Evolutionary conservation across 2,329 filamentous ascomycete species (phyloP), one percentile per base, ranked within the genome.

Genomic region (Ascochyta viciae-villosae): DNA sequence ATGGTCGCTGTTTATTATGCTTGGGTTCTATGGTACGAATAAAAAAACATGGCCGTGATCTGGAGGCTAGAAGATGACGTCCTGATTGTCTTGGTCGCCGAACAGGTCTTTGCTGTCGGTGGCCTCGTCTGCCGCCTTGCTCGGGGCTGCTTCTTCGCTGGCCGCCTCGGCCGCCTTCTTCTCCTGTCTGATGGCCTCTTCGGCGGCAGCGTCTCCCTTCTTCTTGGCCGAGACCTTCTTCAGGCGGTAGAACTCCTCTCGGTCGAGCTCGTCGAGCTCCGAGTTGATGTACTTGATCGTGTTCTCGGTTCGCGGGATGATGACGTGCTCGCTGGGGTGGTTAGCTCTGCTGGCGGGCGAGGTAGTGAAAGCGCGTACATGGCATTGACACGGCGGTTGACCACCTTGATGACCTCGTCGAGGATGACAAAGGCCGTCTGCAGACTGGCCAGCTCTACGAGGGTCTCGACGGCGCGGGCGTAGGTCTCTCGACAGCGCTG

Each of bases 231-330:
- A 89, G 74, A 95, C 84, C 83, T 99, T 99, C 81, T 99, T 99
- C 73, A 99, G 79, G 64, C 95, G 85, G 79, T 97, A 99, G 77
- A 99, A 99, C 75, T 99, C 95, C 76, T 98, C 95, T 82, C 95
- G 87, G 78, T 98, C 96, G 46, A 99, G 83, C 79, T 99, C 95
- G 74, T 99, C 95, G 15, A 99, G 85, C 76, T 99, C 95, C 1
- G 94, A 96, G 80, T 98, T 98, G 83, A 98, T 98, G 73, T 98
- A 99, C 80, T 96, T 97, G 82, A 99, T 99, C n/a, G 95, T 99
- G 73, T 98, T 99, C 76, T 99, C 95, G 13, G 95, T 99, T 64
- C 95, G 86, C 12, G 95, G 95, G 70, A 99, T 99, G 67, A 99
- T 98, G 67, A 99, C 91, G 76, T 96, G 90, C 77, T 95, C 91